phyloP scores from a whole-genome alignment of 2,329 filamentous ascomycete species.

The Bipolaris oryzae region DNA sequence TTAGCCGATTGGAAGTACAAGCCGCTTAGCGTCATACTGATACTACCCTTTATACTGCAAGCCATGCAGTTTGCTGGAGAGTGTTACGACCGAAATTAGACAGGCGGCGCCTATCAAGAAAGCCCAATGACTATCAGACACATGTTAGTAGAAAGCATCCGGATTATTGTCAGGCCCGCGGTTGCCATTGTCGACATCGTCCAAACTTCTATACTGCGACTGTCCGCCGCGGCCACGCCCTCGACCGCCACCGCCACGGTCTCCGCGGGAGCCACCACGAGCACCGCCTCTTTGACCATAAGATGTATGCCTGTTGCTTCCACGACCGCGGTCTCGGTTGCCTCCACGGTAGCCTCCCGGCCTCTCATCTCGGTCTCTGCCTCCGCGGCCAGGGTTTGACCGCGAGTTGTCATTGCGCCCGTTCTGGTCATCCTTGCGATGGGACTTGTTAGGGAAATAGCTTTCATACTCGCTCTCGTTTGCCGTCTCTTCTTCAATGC shows the following conservation, averaged over 20 bases:
- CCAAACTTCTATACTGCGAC: conserved; percentile 51
- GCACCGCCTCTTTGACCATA: conserved; percentile 42
- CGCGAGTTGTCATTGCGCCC: conserved; percentile 49
- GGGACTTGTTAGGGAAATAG: conserved; percentile 66
- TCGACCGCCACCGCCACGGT: conserved; percentile 41
- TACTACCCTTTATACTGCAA: neutral
- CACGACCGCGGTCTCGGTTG: conserved; percentile 41
- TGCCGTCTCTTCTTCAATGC: conserved; percentile 72
- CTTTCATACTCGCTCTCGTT: conserved; percentile 69
- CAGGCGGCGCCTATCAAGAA: too few relatives aligned
- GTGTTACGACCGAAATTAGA: neutral
- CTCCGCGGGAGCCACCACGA: conserved; percentile 52
- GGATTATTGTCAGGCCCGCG: conserved; percentile 42
- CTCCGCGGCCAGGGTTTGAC: conserved; percentile 28
- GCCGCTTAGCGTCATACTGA: neutral
- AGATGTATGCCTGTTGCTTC: conserved; percentile 35
- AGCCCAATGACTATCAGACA: neutral
- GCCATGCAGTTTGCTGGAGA: neutral
- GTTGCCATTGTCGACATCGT: conserved; percentile 48
- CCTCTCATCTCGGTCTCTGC: conserved; percentile 34
- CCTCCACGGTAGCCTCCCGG: conserved; percentile 40
- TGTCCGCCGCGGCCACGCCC: conserved; percentile 42
- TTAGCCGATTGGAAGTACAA: neutral
- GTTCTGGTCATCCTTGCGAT: conserved; percentile 44
- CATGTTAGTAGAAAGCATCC: conserved; percentile 40